phyloP scores from a whole-genome alignment of 495 filamentous ascomycete species.

The Penicillium malachiteum region DNA sequence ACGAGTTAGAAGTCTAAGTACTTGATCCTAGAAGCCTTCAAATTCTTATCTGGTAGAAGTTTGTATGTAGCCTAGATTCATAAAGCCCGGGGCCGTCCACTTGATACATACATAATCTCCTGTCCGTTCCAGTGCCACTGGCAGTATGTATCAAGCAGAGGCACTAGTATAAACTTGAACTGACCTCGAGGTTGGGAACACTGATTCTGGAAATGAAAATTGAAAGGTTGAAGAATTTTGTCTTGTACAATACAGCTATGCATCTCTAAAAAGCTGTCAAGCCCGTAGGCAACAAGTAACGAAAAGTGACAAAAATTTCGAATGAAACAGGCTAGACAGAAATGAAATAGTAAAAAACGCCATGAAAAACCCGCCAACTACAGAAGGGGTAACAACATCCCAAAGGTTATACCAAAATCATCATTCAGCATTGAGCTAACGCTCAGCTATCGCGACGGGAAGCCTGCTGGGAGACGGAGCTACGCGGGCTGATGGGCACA shows the following conservation, averaged over 20 bases:
- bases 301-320: constrained; percentile 1
- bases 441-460: constrained; percentile 30
- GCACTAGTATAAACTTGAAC: no score
- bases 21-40: no score
- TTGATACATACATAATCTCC: no score
- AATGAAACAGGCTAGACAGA: constrained; percentile 10
- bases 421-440: constrained; percentile 5
- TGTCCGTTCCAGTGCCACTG: no score
- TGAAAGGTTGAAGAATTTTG: constrained; percentile 1
- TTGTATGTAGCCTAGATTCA: no score
- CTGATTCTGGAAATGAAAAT: no score
- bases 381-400: constrained; percentile 35
- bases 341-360: constrained; percentile 17
- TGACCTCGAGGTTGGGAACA: no score
- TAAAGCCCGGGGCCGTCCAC: no score
- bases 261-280: constrained; percentile 23
- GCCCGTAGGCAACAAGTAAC: constrained; percentile 7
- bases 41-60: no score
- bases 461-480: constrained; percentile 36
- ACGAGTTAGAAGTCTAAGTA: no score
- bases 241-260: constrained; percentile 33
- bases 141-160: no score
- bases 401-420: constrained; percentile 20
- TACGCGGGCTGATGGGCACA: constrained; percentile 46
- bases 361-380: constrained; percentile 20